Percentiles rank a stretch among this genome's conserved stretches.
phyloP scores from a whole-genome alignment of 2,329 filamentous ascomycete species.

The Botrytis tulipae region DNA sequence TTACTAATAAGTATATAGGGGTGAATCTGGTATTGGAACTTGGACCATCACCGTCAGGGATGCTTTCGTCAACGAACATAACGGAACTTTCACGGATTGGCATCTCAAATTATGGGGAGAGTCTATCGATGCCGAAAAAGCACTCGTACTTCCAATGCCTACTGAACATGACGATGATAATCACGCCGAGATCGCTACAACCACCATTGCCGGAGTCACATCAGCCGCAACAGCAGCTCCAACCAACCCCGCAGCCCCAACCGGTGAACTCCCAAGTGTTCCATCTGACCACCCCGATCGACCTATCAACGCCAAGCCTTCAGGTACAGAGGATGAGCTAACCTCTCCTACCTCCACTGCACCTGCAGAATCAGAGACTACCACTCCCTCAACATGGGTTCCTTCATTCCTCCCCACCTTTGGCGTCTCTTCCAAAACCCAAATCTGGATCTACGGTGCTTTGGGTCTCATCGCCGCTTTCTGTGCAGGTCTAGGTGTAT shows the following conservation, averaged over 20 bases:
- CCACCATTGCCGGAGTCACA: slow-evolving; percentile 52
- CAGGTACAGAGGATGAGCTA: slow-evolving; percentile 28
- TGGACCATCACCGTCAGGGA: slow-evolving; percentile 94
- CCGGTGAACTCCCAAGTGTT: slow-evolving; percentile 39
- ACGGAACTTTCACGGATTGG: slow-evolving; percentile 85
- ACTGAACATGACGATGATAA: slow-evolving; percentile 80
- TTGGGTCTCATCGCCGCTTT: slow-evolving; percentile 82
- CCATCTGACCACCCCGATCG: slow-evolving; percentile 66
- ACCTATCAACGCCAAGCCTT: slow-evolving; percentile 47
- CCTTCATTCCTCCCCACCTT: slow-evolving; percentile 90
- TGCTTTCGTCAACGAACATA: slow-evolving; percentile 70
- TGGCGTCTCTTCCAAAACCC: slow-evolving; percentile 80
- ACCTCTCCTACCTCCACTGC: slow-evolving; percentile 29
- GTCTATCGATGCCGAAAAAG: slow-evolving; percentile 70
- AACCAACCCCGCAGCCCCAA: slow-evolving; percentile 42
- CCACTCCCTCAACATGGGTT: slow-evolving; percentile 53
- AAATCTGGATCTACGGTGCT: slow-evolving; percentile 90
- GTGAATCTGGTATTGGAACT: slow-evolving; percentile 79
- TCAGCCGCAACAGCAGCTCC: slow-evolving; percentile 43
- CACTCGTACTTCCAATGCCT: slow-evolving; percentile 76
- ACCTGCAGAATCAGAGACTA: slow-evolving; percentile 34
- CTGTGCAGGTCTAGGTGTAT: slow-evolving; percentile 75
- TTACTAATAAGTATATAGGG: slow-evolving; percentile 55
- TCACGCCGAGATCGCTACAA: slow-evolving; percentile 67
- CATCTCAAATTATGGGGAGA: slow-evolving; percentile 94